Evolutionary conservation across 2,329 filamentous ascomycete species (phyloP), one percentile per base, ranked within the genome.

Genomic region (Aaosphaeria pasadenensis): DNA sequence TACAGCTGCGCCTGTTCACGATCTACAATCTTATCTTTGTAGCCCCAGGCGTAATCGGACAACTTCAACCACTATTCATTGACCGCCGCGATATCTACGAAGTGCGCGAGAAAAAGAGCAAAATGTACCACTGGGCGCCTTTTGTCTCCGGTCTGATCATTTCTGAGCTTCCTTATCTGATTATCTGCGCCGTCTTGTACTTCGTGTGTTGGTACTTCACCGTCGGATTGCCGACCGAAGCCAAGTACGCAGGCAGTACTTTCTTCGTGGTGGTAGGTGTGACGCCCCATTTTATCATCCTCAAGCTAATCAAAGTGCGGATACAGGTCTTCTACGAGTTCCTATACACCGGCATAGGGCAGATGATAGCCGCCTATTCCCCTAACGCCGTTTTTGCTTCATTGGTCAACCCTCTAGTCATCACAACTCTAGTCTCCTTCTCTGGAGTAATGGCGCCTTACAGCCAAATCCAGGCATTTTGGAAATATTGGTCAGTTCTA

Each of bases 121-220:
- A 88, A 60, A 78, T 83, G 0, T 91, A 89, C 71, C 86, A 82
- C 0, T 90, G 87, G 87, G 77, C 81, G 53, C 83, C 79, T 1
- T 90, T 90, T 66, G 78, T 89, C 59, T 73, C 85, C 2, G 80
- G 83, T 54, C 86, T 87, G 56, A 80, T 89, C 45, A 47, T 87
- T 1, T 84, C 86, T 35, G 87, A 91, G 64, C 76, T 89, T 1
- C 85, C 86, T 0, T 90, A 78, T 70, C 76, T 81, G 41, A 73
- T 83, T 42, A 46, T 88, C 7, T 80, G 82, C 5, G 81, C 77
- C 3, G 65, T 87, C n/a, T 61, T 88, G 4, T 80, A 85, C 55
- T 89, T 76, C 60, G 74, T 80, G 4, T 79, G 76, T 64, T 87
- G 84, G 75, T 89, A 89, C 74, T 89, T 86, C 50, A 66, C 69